phyloP scores from a whole-genome alignment of 768 basidiomycete species.

The Ramaria rubella region DNA sequence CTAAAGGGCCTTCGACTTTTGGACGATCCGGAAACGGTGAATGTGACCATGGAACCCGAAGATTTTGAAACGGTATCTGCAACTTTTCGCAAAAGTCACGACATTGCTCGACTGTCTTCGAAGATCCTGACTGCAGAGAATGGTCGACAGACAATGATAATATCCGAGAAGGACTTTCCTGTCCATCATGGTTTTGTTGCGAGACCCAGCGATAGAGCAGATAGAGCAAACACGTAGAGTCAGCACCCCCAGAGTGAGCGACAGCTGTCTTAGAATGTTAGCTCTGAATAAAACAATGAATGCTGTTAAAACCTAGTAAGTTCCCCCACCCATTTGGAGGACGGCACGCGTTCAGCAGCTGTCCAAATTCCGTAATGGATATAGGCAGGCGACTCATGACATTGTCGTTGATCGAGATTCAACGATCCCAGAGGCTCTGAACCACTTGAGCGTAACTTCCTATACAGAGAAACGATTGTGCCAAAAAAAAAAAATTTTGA shows the following conservation, averaged over 20 bases:
- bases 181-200: slow-evolving; percentile 13
- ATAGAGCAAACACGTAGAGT: slow-evolving; percentile 74
- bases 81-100: slow-evolving; percentile 33
- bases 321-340: slow-evolving; percentile 45
- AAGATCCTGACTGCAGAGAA: slow-evolving; percentile 53
- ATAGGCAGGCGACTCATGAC: slow-evolving; percentile 24
- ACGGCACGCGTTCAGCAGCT: slow-evolving; percentile 37
- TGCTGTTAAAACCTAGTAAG: slow-evolving; percentile 1
- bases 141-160: slow-evolving; percentile 67
- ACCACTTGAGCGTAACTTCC: no score
- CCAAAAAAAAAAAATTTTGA: no score
- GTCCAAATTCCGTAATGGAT: slow-evolving; percentile 41
- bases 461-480: no score
- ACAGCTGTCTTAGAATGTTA: slow-evolving; percentile 40
- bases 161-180: slow-evolving; percentile 24
- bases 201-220: slow-evolving; percentile 45
- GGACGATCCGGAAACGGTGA: slow-evolving; percentile 47
- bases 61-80: slow-evolving; percentile 41
- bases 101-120: slow-evolving; percentile 47
- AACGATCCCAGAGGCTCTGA: no score
- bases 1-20: slow-evolving; percentile 35
- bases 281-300: neutral
- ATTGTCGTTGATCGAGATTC: no score
- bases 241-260: slow-evolving; percentile 77
- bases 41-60: slow-evolving; percentile 51